Evolutionary conservation across 192 early-diverging fungal species (phyloP).

Genomic region (Phycomyces blakesleeanus): DNA sequence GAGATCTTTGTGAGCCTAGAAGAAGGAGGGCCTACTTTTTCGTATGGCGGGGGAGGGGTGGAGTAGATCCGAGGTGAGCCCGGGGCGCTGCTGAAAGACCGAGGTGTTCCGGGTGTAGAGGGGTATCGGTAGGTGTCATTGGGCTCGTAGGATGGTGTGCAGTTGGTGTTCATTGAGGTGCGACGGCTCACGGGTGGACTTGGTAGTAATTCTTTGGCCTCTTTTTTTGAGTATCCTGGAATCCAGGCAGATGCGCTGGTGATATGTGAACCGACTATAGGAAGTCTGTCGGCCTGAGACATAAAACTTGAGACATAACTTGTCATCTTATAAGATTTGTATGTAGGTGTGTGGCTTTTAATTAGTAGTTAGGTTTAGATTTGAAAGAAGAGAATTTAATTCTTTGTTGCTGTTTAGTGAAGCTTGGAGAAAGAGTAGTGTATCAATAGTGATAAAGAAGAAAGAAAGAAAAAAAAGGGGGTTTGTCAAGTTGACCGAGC

Average conservation of each 20-base stretch:
- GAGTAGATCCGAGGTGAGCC: neutral
- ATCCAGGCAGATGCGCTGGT: slow-evolving; percentile 8
- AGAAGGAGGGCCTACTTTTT: slow-evolving; percentile 3
- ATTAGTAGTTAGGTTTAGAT: neutral
- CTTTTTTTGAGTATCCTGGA: neutral
- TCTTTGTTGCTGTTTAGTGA: no score
- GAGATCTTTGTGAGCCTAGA: slow-evolving; percentile 16
- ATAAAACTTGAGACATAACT: slow-evolving; percentile 9
- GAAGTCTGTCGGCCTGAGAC: slow-evolving; percentile 14
- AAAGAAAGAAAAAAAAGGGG: no score
- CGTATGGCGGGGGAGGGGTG: slow-evolving; percentile 11
- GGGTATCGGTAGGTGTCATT: no score
- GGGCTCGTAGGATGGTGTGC: neutral
- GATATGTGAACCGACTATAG: slow-evolving; percentile 16
- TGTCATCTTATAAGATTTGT: slow-evolving; percentile 2
- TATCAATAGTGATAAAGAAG: no score
- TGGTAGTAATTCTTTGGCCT: neutral
- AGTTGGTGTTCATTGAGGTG: neutral
- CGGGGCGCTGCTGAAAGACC: neutral
- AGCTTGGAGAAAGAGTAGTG: no score
- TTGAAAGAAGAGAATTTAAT: no score
- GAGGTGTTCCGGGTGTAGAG: no score
- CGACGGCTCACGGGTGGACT: neutral
- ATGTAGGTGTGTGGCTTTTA: neutral
- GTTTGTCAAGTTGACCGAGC: no score